Base-by-base conservation (phyloP, 1,139 yeast species). In the Pneumocystis oryctolagi region DNA sequence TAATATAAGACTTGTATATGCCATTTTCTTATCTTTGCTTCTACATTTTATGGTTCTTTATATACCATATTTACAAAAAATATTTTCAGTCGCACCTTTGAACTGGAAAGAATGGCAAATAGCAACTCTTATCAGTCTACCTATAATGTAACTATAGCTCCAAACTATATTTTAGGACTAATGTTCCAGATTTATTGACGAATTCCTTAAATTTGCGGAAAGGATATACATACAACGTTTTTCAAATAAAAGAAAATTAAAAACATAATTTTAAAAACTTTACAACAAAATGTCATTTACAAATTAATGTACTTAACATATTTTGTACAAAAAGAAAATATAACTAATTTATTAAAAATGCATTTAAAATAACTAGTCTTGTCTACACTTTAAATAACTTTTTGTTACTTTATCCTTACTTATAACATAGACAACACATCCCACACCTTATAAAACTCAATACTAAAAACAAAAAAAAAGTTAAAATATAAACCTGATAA, bases 321-420 rank as follows among this genome's bases (percentile, higher is more conserved):
- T 25, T 35, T 25, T 16, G 30, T 20, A 35, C 14, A 57, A 25
- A 25, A 28, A 20, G n/a, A 18, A 32, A 55, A 55, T 31, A 35
- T 14, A 30, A 20, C n/a, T 3, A 20, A 6, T 39, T 20, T 35
- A 39, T 35, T 39, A n/a, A 57, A 30, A 8, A 30, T 25, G 25
- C 3, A 35, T 20, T 37, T 32, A 25, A 64, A 12, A 31, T 16
- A 59, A 42, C 73, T 76, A 84, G 81, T 92, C 98, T 79, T 90
- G 97, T 76, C 98, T 84, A 65, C 96, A 89, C 78, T 85, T 89
- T 76, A 94, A 82, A 71, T 87, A 84, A 73, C 95, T 83, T 77
- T 85, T 89, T 63, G 84, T 81, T 64, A 92, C 95, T 74, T 88
- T 87, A 73, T 92, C 97, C 77, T 90, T 90, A 63, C 96, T 89